Base-by-base conservation (phyloP, 441 rosid genomes). In the Aquilaria agallochum region DNA sequence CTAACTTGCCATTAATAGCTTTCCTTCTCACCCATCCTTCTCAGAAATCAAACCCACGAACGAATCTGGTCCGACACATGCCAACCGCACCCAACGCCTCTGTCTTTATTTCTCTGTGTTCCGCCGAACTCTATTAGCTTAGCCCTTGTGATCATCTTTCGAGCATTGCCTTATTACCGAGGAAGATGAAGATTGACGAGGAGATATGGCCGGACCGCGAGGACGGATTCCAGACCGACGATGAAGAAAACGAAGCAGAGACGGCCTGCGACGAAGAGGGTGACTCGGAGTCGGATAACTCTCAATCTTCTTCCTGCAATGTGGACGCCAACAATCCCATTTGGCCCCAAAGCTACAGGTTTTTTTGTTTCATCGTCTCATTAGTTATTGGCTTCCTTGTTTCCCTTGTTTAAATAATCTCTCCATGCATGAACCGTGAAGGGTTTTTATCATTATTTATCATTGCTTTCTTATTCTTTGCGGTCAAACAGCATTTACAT, bases 331-430 rank as follows among this genome's bases (percentile, higher is more conserved):
- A 48, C 53, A 59, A 47, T 62, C 65, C 72, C 30, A 44, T 80
- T n/a, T 87, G 97, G 97, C 97, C 97, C 50, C 87, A 80, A 64
- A 88, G 90, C 50, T 91, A 81, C 75, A 80, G 96, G 96, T 90
- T 62, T 20, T 3, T 31, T 49, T 27, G 33, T 3, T 13, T 44
- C 66, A 4, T 20, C 7, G 42, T 53, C 44, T 12, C 52, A 66
- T 63, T 52, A 20, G 8, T 15, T 59, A 14, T 54, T 15, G 59
- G 7, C 33, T 40, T 68, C 52, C 64, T 44, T 51, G 59, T 56
- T 59, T 65, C 46, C 44, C 65, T 36, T 27, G 31, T 10, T 31
- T 2, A 53, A 31, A 14, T 55, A 63, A 40, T 2, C 8, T 50
- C 27, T 20, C 27, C 27, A 7, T 52, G 9, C 11, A 11, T 69